These are phyloP conservation scores for Fagopyrum tataricum DNA, from an alignment of 148 eudicot genomes.

Conservation along the genomic window DNA sequence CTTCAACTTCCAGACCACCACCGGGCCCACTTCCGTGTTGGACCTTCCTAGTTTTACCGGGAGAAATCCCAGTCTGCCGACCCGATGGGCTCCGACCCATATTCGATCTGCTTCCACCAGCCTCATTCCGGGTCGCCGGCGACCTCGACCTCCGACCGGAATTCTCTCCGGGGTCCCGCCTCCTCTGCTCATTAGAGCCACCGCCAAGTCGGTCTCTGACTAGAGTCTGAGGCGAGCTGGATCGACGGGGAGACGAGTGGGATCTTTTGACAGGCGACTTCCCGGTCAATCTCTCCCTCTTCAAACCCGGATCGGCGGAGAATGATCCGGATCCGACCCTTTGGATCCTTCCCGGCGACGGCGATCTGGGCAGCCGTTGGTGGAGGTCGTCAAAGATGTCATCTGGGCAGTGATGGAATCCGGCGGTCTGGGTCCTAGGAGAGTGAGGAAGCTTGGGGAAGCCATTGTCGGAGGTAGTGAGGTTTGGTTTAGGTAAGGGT, in stretches of 20 bases:
- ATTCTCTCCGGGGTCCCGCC: constrained; percentile 16
- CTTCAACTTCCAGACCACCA: neutral
- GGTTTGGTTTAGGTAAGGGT: neutral
- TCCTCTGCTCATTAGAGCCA: constrained; percentile 18
- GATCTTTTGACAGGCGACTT: constrained; percentile 8
- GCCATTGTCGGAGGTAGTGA: constrained; percentile 9
- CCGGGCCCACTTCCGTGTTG: neutral
- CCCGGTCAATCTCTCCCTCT: neutral
- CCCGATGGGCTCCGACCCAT: constrained; percentile 43
- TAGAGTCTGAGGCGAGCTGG: neutral
- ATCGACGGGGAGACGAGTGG: neutral
- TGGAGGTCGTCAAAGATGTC: neutral
- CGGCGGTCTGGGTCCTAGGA: neutral
- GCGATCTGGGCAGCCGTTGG: neutral
- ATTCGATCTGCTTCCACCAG: constrained; percentile 12
- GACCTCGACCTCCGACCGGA: constrained; percentile 40
- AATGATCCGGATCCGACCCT: neutral
- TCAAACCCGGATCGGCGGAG: neutral
- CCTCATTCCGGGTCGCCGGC: constrained; percentile 32
- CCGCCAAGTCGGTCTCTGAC: neutral
- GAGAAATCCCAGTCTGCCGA: constrained; percentile 45
- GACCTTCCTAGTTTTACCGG: constrained; percentile 41
- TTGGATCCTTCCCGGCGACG: neutral
- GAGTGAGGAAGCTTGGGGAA: neutral
- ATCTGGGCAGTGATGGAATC: neutral